Conservation (phyloP, 2,329 filamentous ascomycete species). For the Pseudopithomyces chartarum region DNA sequence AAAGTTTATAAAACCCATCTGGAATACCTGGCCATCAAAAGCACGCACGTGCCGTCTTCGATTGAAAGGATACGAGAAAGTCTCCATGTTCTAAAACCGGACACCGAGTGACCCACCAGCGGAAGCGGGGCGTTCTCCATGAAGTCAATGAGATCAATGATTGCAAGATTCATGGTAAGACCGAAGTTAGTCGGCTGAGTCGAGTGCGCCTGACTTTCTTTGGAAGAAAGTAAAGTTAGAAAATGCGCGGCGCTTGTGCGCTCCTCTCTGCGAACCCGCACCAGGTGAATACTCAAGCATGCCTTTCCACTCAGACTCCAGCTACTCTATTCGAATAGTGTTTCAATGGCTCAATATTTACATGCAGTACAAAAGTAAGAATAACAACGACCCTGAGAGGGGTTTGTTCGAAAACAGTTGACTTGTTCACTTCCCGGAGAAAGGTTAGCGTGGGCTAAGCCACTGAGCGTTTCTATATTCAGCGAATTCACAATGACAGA, state of each 20-base stretch:
- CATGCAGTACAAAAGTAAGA: no score
- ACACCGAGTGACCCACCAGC: conserved; percentile 6
- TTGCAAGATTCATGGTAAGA: not conserved
- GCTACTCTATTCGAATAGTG: no score
- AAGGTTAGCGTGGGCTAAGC: not conserved
- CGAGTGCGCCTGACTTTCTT: conserved; percentile 8
- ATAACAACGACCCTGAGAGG: not conserved
- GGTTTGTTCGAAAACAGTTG: not conserved
- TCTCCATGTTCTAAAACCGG: not conserved
- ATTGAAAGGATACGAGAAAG: not conserved
- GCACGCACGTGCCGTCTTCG: not conserved
- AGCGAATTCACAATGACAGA: not conserved
- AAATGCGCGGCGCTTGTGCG: not conserved
- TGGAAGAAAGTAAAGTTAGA: conserved; percentile 1
- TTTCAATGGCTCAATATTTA: no score
- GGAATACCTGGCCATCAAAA: not conserved
- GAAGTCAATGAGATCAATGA: not conserved
- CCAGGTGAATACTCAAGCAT: no score
- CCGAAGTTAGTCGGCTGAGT: conserved; percentile 4
- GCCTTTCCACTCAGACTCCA: no score
- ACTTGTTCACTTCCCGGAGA: not conserved
- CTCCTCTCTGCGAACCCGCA: not conserved
- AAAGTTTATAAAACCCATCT: not conserved
- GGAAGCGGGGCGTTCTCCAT: conserved; percentile 2
- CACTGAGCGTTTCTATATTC: conserved; percentile 3